Percentiles rank a stretch among this genome's conserved stretches.
These are phyloP conservation scores for Avena eriantha DNA, from an alignment of 176 grass and related monocot species.

Conservation along the genomic window DNA sequence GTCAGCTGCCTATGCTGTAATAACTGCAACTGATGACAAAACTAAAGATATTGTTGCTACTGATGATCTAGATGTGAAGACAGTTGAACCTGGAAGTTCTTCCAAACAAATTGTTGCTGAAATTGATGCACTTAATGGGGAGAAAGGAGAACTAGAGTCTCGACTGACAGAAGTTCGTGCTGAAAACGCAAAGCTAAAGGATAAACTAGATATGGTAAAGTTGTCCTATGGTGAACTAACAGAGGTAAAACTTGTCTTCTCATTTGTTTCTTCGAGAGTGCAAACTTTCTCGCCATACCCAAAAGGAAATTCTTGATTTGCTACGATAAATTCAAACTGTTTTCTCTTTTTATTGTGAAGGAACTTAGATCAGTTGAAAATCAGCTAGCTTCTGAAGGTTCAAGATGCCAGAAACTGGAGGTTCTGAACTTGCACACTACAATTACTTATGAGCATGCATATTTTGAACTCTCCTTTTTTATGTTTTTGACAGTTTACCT, in stretches of 20 bases:
- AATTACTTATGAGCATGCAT: conserved; percentile 38
- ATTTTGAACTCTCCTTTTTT: conserved; percentile 36
- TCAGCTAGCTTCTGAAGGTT: conserved; percentile 84
- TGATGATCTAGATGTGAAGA: conserved; percentile 68
- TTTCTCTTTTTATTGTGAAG: conserved; percentile 54
- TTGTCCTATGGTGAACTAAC: conserved; percentile 69
- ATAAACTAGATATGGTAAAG: conserved; percentile 66
- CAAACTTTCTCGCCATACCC: conserved; percentile 33
- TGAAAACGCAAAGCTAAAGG: conserved; percentile 76
- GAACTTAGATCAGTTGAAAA: conserved; percentile 88
- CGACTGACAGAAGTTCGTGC: conserved; percentile 63
- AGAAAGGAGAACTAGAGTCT: conserved; percentile 64
- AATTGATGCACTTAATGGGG: conserved; percentile 57
- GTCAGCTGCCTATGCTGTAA: conserved; percentile 84
- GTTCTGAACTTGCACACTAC: conserved; percentile 49
- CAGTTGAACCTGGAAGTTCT: conserved; percentile 55
- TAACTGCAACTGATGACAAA: conserved; percentile 70
- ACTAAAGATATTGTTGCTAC: conserved; percentile 50
- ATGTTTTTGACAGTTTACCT: conserved; percentile 38
- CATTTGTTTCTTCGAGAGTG: not conserved
- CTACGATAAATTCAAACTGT: not conserved
- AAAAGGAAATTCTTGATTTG: conserved; percentile 14
- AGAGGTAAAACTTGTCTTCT: conserved; percentile 66
- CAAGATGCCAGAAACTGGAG: conserved; percentile 90
- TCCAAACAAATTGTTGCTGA: conserved; percentile 60